Evolutionary conservation across 2,329 filamentous ascomycete genomes (phyloP), one percentile per base, ranked within the genome.

Genomic region (Colletotrichum echinochloae): DNA sequence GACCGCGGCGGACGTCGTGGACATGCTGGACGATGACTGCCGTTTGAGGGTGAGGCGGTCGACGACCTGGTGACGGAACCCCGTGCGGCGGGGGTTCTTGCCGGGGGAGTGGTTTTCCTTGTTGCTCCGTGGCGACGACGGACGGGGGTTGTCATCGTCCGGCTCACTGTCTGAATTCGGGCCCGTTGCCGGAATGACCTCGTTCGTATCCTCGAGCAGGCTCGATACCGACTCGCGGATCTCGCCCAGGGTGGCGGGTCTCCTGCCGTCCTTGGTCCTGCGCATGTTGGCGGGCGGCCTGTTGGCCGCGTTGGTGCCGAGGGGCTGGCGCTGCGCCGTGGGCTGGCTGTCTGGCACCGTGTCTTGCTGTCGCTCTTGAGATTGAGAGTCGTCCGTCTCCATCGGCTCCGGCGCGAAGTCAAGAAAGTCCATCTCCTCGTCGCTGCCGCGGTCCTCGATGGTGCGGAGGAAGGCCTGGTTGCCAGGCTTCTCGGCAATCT

Each of bases 381-480:
- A 81, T 68, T 81, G 81, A 60, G 81, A 84, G 39, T 82, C 79
- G 67, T 77, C 66, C 35, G 77, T 61, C 54, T 70, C 59, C 55
- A 65, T 65, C 3, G 77, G 12, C 73, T 73, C 33, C 72, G 70
- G 56, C 5, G 57, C 72, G 49, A 88, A 84, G 54, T 91, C 88
- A 11, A 94, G 81, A 75, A 97, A 92, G 74, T 95, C 92, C 80
- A 92, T 88, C 65, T 94, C 92, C 65, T 96, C 91, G 55, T 93
- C 92, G 75, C 86, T 86, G 68, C 91, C 92, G 60, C 89, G 89
- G 77, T 98, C 95, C 76, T 97, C 94, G 62, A 99, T 93, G 8
- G 94, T 94, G 73, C 90, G 91, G 75, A 99, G 87, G 83, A 99
- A 99, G 0, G 96, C 96, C 72, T 92, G 88, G 78, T 94, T 95